These are phyloP conservation scores for Thuidium tamariscinum DNA, from an alignment of 225 moss, liverwort and hornwort species.

Conservation along the genomic window DNA sequence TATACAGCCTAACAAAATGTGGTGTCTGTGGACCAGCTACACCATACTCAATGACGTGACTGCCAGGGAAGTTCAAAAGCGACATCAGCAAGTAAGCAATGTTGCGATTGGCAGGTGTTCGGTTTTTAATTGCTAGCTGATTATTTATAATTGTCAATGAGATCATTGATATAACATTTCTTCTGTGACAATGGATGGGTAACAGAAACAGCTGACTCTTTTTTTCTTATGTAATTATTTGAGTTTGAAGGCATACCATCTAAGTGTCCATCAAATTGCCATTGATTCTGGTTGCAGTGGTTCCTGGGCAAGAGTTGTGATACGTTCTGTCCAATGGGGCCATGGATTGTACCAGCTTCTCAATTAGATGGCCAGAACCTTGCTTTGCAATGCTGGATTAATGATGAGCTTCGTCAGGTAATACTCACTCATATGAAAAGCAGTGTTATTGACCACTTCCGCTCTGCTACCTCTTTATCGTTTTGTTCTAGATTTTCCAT, in stretches of 20 bases:
- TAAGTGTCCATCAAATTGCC: not conserved
- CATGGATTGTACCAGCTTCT: conserved; percentile 73
- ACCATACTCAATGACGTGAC: conserved; percentile 87
- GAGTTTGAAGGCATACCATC: not conserved
- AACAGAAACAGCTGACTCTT: not conserved
- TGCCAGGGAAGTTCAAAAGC: conserved; percentile 84
- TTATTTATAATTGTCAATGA: not conserved
- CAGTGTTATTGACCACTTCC: not conserved
- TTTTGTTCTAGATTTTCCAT: not conserved
- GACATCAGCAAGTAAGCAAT: conserved; percentile 85
- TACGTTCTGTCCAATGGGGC: conserved; percentile 96
- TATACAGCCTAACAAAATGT: not conserved
- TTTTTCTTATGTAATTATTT: not conserved
- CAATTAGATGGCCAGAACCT: conserved; percentile 65
- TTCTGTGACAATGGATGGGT: not conserved
- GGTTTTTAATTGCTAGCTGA: not conserved
- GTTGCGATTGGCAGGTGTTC: not conserved
- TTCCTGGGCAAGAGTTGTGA: conserved; percentile 93
- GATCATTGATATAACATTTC: not conserved
- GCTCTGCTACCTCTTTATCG: not conserved
- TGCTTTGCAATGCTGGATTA: conserved; percentile 73
- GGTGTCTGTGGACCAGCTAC: conserved; percentile 36
- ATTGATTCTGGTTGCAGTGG: conserved; percentile 55
- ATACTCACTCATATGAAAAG: not conserved
- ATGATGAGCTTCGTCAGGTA: conserved; percentile 87